Percentiles rank a stretch among this genome's conserved stretches.
These are phyloP conservation scores for Hansenula lynferdii DNA, from an alignment of 1,139 yeast species.

Conservation along the genomic window DNA sequence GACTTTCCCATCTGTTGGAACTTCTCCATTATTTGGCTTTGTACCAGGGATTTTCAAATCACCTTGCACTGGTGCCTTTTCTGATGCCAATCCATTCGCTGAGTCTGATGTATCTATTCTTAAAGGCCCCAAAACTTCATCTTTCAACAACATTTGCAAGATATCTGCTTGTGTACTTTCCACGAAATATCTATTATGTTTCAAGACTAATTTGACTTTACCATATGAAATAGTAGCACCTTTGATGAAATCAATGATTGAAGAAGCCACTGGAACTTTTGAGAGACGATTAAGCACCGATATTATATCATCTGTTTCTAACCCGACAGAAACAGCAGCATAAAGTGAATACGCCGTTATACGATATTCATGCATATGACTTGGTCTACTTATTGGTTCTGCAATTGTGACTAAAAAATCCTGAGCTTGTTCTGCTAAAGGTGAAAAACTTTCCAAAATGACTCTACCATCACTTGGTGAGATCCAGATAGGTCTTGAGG, in stretches of 20 bases:
- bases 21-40: slow-evolving; percentile 21
- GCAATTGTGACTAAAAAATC: slow-evolving; percentile 96
- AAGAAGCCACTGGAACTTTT: slow-evolving; percentile 91
- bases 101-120: slow-evolving; percentile 65
- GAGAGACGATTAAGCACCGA: slow-evolving; percentile 85
- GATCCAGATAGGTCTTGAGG: slow-evolving; percentile 93
- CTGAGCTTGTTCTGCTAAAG: slow-evolving; percentile 97
- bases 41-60: slow-evolving; percentile 63
- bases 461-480: slow-evolving; percentile 90
- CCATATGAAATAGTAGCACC: slow-evolving; percentile 95
- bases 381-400: slow-evolving; percentile 96
- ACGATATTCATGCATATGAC: slow-evolving; percentile 91
- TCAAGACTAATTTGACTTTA: slow-evolving; percentile 89
- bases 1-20: slow-evolving; percentile 34
- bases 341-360: slow-evolving; percentile 90
- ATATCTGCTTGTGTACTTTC: slow-evolving; percentile 95
- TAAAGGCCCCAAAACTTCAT: slow-evolving; percentile 83
- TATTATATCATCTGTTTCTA: slow-evolving; percentile 92
- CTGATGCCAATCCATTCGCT: slow-evolving; percentile 43
- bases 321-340: slow-evolving; percentile 97
- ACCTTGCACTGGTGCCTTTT: slow-evolving; percentile 55
- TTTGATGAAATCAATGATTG: slow-evolving; percentile 78
- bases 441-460: slow-evolving; percentile 90
- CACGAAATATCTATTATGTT: slow-evolving; percentile 93
- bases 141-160: slow-evolving; percentile 83